Base-by-base conservation (phyloP, 768 basidiomycete genomes). In the Leccinum disarticulatum region DNA sequence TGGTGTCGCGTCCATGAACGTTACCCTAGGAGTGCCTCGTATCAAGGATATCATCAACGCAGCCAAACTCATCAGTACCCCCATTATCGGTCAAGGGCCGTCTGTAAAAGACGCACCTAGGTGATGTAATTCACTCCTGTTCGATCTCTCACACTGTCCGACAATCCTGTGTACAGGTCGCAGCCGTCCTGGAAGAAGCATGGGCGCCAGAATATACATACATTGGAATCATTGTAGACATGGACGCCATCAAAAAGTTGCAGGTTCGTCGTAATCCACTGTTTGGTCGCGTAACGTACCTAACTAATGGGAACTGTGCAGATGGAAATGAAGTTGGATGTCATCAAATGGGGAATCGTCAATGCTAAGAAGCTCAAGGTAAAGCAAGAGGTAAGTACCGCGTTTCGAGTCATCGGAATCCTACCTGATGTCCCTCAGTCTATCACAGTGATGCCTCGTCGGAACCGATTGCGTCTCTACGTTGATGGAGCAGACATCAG, bases 1-100 rank as follows among this genome's bases (percentile, higher is more conserved):
- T 67, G 97, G 97, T 78, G 96, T 99, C 62, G 97, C 97, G 8
- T 96, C 95, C 38, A 99, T 98, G 97, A 98, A 98, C 77, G 94
- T 99, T 63, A 99, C 97, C 0, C 85, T 98, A 38, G 97, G 97
- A 75, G 97, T 98, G n/a, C 97, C 97, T 3, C 96, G 97, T 68
- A 98, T 99, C 77, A 98, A 98, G 75, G 97, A 99, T 75, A 98
- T 99, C 65, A 99, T 99, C 80, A 99, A 98, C 67, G 97, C 95
- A 3, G 93, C 97, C n/a, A 99, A 97, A 73, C 76, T 81, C 41
- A 98, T 99, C 76, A 95, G 90, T 69, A 99, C 97, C 0, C 97
- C 97, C 4, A 98, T 99, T 73, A 99, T 99, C 73, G 95, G 97
- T 99, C 63, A 98, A 99, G 75, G 97, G 89, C 13, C 84, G 97